Evolutionary conservation across 495 filamentous ascomycete genomes (phyloP), one percentile per base, ranked within the genome.

Genomic region (Venustampulla echinocandica): DNA sequence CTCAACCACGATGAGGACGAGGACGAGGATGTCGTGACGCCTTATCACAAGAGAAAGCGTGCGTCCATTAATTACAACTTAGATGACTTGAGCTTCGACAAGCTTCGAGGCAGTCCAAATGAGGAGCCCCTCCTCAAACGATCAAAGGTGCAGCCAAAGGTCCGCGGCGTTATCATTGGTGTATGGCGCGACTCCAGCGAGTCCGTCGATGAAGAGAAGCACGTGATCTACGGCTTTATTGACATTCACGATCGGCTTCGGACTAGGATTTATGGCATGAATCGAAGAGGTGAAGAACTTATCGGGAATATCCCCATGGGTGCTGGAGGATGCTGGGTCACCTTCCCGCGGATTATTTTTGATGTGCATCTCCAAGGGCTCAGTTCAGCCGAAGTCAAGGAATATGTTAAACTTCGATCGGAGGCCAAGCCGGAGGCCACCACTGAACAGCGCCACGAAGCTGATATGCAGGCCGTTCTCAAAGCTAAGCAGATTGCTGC

Each of bases 311-410:
- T 73, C 36, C 71, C 72, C 1, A 65, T 67, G 5, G 72, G 72
- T 7, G 70, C 72, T 11, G 74, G 74, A 18, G 73, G 71, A 35
- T 74, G 70, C 50, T 76, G 73, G 74, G 70, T 74, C 17, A 75
- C 71, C 0, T 75, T 76, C 25, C 66, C 73, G 36, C 60, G 69
- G 42, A 63, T 76, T 13, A 69, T 70, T 20, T 77, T 76, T 46
- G 65, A 70, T 1, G 38, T 59, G 10, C 71, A 72, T 39, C 67
- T 77, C 4, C 52, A 69, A 20, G 60, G 63, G 7, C 63, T 69
- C 6, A 68, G 68, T 21, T 64, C 74, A 32, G 59, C 68, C 14
- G 62, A 70, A 9, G 55, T 77, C 43, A 77, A 77, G 46, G 74
- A 76, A 46, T 77, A 71, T 39, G 74, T 77, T 24, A 73, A 69